Evolutionary conservation across 2,329 filamentous ascomycete species (phyloP).

Genomic region (Canariomyces notabilis): DNA sequence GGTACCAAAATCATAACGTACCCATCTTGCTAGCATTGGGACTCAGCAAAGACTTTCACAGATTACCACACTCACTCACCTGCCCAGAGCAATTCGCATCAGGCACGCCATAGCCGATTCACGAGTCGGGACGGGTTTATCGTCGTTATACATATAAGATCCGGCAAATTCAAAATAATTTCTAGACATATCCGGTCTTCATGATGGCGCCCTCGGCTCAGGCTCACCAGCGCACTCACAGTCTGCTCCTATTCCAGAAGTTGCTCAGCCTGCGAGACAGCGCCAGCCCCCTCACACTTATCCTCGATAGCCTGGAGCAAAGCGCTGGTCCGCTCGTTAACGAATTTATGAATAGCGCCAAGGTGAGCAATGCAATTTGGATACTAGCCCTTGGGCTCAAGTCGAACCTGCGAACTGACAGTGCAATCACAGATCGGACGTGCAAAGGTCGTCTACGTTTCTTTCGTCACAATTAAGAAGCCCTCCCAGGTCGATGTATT

Average conservation of each 20-base stretch:
- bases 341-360: constrained; percentile 72
- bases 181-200: not conserved
- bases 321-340: constrained; percentile 62
- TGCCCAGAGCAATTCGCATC: no score
- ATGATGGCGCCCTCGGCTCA: constrained; percentile 53
- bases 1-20: no score
- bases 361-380: constrained; percentile 41
- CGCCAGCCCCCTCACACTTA: constrained; percentile 78
- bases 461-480: constrained; percentile 67
- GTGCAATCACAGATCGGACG: constrained; percentile 48
- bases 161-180: not conserved
- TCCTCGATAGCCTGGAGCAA: constrained; percentile 83
- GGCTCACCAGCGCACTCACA: constrained; percentile 74
- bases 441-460: constrained; percentile 67
- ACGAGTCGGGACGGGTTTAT: not conserved
- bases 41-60: no score
- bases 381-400: not conserved
- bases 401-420: constrained; percentile 4
- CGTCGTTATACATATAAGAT: not conserved
- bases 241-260: constrained; percentile 76
- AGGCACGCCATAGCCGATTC: no score
- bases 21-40: no score
- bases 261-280: constrained; percentile 72
- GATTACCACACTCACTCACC: no score
- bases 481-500: constrained; percentile 63